Base-by-base conservation (phyloP, 163 green algal genomes). In the Volvox carteri region DNA sequence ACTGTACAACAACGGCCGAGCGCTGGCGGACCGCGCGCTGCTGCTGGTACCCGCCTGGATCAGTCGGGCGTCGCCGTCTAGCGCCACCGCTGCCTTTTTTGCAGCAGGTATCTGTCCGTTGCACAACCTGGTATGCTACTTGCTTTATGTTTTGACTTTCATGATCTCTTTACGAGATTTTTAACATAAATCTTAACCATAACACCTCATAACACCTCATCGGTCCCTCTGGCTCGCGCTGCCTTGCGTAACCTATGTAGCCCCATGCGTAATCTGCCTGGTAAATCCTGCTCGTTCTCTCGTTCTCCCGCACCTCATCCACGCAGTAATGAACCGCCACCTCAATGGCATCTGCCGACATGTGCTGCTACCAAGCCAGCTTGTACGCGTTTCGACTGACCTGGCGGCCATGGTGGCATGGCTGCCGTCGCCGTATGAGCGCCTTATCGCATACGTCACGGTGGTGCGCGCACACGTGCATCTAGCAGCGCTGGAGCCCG, bases 11-110 rank as follows among this genome's bases (percentile, higher is more conserved):
- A 88, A 88, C 83, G 48, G 67, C 83, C 83, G 83, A 14, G 14
- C 35, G 35, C 68, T 88, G 83, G 68, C 68, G 30, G 83, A 88
- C 48, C 83, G 83, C 6, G 48, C 50, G 48, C 48, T 81, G 35
- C 83, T 81, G 65, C 50, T 88, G 68, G 30, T 88, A 50, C 83
- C 83, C 68, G 83, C 83, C 48, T 88, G 83, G 83, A 48, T 88
- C 30, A 46, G 39, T 23, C 83, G 68, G 0, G 56, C 68, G 2
- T 74, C 62, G 83, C 83, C 83, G 7, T 74, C 48, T 12, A 74
- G 65, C 50, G 48, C 83, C 25, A 88, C 83, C 28, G 83, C 83
- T 48, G 83, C 48, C 14, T 23, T 56, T 23, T 81, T 75, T 54
- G 50, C 83, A 5, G 67, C 65, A 56, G 65, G 81, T 87, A 48